Conservation (phyloP, 129 eudicot species). For the Ambrosia artemisiifolia region DNA sequence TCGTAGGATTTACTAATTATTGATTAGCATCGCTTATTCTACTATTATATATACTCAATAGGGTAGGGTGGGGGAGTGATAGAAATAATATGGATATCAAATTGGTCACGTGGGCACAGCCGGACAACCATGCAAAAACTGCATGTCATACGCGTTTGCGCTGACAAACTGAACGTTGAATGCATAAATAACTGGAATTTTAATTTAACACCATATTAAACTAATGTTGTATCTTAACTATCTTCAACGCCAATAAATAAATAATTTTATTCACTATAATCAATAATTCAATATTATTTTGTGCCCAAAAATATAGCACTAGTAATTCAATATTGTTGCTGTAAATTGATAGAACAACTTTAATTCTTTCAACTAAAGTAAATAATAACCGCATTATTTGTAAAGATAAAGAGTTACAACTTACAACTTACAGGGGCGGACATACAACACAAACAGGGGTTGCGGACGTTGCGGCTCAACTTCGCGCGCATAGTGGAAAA, state of each 20-base stretch:
- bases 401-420: too few species aligned
- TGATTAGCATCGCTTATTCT: background rate
- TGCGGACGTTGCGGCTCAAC: too few species aligned
- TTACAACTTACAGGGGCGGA: too few species aligned
- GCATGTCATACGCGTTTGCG: conserved; percentile 36
- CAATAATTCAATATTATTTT: too few species aligned
- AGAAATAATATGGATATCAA: conserved; percentile 13
- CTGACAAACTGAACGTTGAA: conserved; percentile 32
- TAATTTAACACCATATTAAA: background rate
- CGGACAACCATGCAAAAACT: conserved; percentile 41
- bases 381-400: background rate
- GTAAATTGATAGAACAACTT: background rate
- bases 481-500: too few species aligned
- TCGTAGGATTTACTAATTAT: too few species aligned
- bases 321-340: too few species aligned
- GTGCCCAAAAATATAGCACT: too few species aligned
- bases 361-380: background rate
- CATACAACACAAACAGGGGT: too few species aligned
- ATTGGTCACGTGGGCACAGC: conserved; percentile 31
- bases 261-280: too few species aligned
- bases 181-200: conserved; percentile 15
- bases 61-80: background rate
- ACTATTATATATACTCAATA: background rate
- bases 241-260: background rate
- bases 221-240: background rate